These are phyloP conservation scores for Kalmusia sp. DNA, from an alignment of 2,329 filamentous ascomycete species.

Conservation along the genomic window DNA sequence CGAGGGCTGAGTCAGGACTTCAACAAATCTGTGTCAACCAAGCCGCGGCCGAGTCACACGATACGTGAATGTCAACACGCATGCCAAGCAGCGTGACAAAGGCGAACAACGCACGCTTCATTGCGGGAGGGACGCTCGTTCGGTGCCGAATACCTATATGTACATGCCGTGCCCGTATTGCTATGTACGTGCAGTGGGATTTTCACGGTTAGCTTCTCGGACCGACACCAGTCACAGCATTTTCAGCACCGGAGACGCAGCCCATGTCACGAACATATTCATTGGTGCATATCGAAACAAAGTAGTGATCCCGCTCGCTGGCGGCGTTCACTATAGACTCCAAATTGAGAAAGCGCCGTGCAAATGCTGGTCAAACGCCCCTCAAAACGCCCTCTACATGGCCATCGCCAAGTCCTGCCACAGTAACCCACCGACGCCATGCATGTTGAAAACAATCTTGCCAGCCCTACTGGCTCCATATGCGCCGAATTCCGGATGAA, in stretches of 20 bases:
- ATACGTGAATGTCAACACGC: not conserved
- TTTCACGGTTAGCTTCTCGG: slow-evolving; percentile 1
- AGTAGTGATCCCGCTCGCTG: not conserved
- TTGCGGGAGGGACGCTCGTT: slow-evolving; percentile 1
- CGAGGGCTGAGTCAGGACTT: slow-evolving; percentile 1
- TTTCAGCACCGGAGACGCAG: not conserved
- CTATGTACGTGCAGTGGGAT: not conserved
- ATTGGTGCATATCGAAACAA: not conserved
- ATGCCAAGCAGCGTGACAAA: not conserved
- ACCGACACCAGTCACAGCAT: not conserved
- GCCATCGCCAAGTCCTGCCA: not conserved
- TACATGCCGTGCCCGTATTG: not conserved
- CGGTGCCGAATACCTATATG: not conserved
- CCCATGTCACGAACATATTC: not conserved
- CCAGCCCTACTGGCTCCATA: not conserved
- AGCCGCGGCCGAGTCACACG: not conserved
- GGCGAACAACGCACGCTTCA: not conserved
- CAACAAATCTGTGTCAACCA: not conserved
- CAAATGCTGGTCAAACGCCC: slow-evolving; percentile 10
- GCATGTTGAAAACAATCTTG: slow-evolving; percentile 9
- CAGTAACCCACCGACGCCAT: slow-evolving; percentile 11
- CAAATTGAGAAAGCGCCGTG: slow-evolving; percentile 6
- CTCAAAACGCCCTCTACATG: slow-evolving; percentile 7
- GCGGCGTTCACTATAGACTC: slow-evolving; percentile 3
- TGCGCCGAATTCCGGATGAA: slow-evolving; percentile 10